Evolutionary conservation across 2,329 filamentous ascomycete genomes (phyloP), one percentile per base, ranked within the genome.

Genomic region (Whalleya microplaca): DNA sequence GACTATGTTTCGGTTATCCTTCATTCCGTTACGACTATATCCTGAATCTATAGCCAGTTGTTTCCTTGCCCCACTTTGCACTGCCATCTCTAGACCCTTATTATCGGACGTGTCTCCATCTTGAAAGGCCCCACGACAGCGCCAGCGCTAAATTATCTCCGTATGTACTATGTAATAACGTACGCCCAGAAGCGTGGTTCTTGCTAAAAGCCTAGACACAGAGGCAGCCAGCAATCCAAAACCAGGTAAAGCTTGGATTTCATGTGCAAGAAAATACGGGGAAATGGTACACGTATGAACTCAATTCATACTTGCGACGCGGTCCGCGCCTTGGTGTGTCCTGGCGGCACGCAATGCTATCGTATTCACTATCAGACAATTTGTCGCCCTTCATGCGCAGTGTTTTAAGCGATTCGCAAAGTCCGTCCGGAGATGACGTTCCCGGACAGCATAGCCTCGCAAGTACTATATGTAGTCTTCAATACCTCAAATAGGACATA

Each of bases 191-290:
- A 52, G 19, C 47, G 21, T 21, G 41, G 56, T 40, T 62, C 49
- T 54, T 48, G 14, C 27, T 21, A 14, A 18, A 23, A 6, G 41
- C 21, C 32, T n/a, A 45, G 42, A 32, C 49, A 53, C 43, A 21
- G 21, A 45, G 43, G 19, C 19, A 32, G 44, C 43, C 21, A 27
- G 53, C 56, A 54, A 57, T 44, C 48, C 49, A 41, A 48, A 52
- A 27, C 32, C 5, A 7, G 14, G 32, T 6, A 43, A 45, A n/a
- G 45, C 51, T 41, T 45, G 21, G 20, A 44, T 54, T 58, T 55
- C 52, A 21, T 56, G 58, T 63, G 52, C 56, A 55, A 63, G 32
- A 5, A 60, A 60, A 58, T 54, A 62, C 56, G 57, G 57, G 45
- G 57, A 60, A 44, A 16, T 29, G 21, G 52, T 45, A 51, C 56